Evolutionary conservation across 2,329 filamentous ascomycete species (phyloP).

Genomic region (Cercospora beticola): DNA sequence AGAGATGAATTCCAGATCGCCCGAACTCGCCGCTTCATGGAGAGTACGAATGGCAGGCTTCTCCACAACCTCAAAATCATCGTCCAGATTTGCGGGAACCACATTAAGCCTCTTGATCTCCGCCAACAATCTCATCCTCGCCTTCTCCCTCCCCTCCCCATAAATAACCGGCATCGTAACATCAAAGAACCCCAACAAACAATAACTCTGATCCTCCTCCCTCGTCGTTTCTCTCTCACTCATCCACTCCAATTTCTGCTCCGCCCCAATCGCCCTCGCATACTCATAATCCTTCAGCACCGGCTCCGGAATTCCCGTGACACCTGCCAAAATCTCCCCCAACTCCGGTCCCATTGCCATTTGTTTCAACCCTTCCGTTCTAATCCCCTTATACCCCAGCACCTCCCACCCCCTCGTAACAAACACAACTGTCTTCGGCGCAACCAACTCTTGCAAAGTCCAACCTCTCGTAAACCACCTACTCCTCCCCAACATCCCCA

Average conservation of each 20-base stretch:
- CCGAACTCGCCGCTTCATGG: background rate
- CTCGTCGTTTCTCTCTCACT: background rate
- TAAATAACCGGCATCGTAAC: background rate
- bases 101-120: background rate
- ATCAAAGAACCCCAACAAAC: background rate
- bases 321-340: background rate
- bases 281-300: background rate
- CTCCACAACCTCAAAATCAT: conserved; percentile 3
- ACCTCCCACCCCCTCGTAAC: background rate
- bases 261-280: background rate
- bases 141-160: background rate
- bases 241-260: background rate
- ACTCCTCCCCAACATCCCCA: background rate
- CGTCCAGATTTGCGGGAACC: background rate
- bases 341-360: background rate
- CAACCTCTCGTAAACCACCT: background rate
- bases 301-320: background rate
- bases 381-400: background rate
- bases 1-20: background rate
- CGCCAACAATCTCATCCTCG: background rate
- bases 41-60: background rate
- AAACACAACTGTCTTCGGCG: background rate
- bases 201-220: background rate
- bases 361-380: background rate
- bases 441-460: background rate